phyloP scores from a whole-genome alignment of 2,329 filamentous ascomycete species.

The Xylariaceae sp. region DNA sequence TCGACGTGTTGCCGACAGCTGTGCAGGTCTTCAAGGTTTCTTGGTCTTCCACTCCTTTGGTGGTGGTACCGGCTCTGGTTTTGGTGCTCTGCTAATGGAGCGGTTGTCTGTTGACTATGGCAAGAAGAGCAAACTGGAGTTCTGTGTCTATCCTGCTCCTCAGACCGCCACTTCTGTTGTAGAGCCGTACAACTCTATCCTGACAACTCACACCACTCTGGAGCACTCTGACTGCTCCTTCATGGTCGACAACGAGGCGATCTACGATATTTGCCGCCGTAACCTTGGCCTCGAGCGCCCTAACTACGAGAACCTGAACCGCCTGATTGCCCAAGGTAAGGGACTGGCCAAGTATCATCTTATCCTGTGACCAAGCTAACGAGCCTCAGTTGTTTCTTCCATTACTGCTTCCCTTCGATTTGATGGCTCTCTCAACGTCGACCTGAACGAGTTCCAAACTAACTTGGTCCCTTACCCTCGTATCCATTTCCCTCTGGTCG shows the following conservation, averaged over 20 bases:
- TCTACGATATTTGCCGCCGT: conserved; percentile 98
- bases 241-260: conserved; percentile 99
- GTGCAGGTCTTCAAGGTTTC: conserved; percentile 97
- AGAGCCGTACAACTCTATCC: conserved; percentile 99
- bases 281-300: conserved; percentile 97
- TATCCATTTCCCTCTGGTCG: conserved; percentile 99
- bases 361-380: conserved; percentile 22
- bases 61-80: conserved; percentile 97
- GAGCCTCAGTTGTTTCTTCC: conserved; percentile 83
- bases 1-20: conserved; percentile 96
- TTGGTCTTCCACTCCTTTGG: conserved; percentile 99
- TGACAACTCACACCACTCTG: conserved; percentile 97
- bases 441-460: conserved; percentile 99
- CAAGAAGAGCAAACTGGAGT: conserved; percentile 99
- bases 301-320: conserved; percentile 98
- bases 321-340: conserved; percentile 94
- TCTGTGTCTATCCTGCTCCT: conserved; percentile 97
- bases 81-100: conserved; percentile 98
- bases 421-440: conserved; percentile 98
- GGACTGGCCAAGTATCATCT: not conserved
- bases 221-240: conserved; percentile 99
- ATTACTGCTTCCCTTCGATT: conserved; percentile 98
- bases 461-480: conserved; percentile 98
- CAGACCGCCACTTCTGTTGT: conserved; percentile 97
- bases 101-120: conserved; percentile 98